Evolutionary conservation across 768 basidiomycete genomes (phyloP), one percentile per base, ranked within the genome.

Genomic region (Trametes cinnabarina): DNA sequence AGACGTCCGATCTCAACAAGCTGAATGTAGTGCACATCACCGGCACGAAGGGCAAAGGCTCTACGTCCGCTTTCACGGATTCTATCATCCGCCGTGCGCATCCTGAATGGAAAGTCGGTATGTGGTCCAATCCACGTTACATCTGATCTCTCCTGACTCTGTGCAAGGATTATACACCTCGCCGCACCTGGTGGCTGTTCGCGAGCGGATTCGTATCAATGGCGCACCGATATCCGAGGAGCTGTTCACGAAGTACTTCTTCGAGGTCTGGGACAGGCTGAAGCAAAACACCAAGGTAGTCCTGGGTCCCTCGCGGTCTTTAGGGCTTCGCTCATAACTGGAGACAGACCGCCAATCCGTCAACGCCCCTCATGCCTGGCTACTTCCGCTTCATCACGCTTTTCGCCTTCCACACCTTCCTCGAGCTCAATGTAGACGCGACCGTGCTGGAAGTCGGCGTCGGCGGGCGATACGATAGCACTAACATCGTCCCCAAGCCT

Each of bases 31-130:
- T 98, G 46, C 96, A 99, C 76, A 86, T 99, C 63, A 95, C 96
- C 9, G 96, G 96, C 3, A 98, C 97, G 4, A 99, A 99, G 74
- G 96, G 96, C 32, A 99, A 99, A 71, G 96, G 96, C 7, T 98
- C 96, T 3, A 94, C 97, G 1, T 92, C 91, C 63, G 96, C 97
- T 8, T 98, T 98, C 66, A 82, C 84, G 4, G 89, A 94, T 65
- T 91, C 90, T 10, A 86, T 98, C 51, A 76, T 98, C 48, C 83
- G 92, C n/a, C 79, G 82, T 58, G 73, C 80, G n/a, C 81, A 74
- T 63, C 88, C 94, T 7, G 74, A 79, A 2, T 91, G 87, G 78
- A 94, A 86, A 77, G 82, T 91, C 62, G 96, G 94, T 91, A 68
- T 25, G 44, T 32, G 12, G 25, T 44, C 3, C 4, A 3, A 3